These are phyloP conservation scores for Coemansia sp. DNA, from an alignment of 192 early-diverging fungal genomes.

Conservation along the genomic window DNA sequence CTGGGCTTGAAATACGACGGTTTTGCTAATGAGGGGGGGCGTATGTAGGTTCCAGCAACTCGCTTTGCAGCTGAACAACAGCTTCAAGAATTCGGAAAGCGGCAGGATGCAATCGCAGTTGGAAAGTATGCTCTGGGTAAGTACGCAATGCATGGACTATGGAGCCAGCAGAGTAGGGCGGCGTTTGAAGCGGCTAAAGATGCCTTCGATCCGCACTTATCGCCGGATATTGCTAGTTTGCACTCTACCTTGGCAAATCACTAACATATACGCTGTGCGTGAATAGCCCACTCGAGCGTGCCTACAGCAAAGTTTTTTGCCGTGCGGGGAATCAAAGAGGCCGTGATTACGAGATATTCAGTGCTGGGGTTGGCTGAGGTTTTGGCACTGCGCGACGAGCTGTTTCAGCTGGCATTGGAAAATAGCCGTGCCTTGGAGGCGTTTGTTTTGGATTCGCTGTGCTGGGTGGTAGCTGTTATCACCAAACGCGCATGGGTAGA, in stretches of 20 bases:
- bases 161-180: no score
- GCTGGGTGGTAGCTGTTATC: slow-evolving; percentile 49
- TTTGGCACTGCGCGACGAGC: slow-evolving; percentile 33
- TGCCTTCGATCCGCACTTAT: no score
- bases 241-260: no score
- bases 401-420: slow-evolving; percentile 33
- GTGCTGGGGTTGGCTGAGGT: slow-evolving; percentile 19
- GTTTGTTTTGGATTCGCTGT: slow-evolving; percentile 46
- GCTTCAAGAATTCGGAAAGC: slow-evolving; percentile 43
- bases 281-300: slow-evolving; percentile 32
- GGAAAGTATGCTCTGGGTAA: slow-evolving; percentile 45
- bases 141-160: background rate
- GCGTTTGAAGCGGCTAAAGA: no score
- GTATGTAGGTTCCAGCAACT: slow-evolving; percentile 38
- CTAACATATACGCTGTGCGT: background rate
- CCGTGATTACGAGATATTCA: slow-evolving; percentile 30
- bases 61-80: slow-evolving; percentile 37
- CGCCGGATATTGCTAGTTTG: no score
- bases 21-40: no score
- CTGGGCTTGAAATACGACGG: no score
- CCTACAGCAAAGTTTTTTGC: slow-evolving; percentile 52
- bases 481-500: slow-evolving; percentile 50
- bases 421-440: slow-evolving; percentile 33
- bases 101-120: slow-evolving; percentile 38
- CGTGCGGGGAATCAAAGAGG: slow-evolving; percentile 49